Conservation (phyloP, 2,329 filamentous ascomycete genomes). For the Huntiella abstrusa region DNA sequence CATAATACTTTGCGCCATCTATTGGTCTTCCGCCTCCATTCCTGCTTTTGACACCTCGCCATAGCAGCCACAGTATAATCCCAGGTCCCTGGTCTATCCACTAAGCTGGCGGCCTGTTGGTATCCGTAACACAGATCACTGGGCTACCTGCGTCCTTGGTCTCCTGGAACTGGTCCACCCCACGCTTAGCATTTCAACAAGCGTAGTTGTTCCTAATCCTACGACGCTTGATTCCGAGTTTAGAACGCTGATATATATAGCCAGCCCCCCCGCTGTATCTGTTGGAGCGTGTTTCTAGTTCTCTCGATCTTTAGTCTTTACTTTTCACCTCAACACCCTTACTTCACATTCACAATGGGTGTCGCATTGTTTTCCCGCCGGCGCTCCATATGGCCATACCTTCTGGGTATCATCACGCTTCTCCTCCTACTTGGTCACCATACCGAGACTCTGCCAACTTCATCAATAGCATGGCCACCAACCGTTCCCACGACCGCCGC, state of each 20-base stretch:
- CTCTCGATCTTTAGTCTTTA: background rate
- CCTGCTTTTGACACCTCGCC: too few species aligned
- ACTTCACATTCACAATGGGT: background rate
- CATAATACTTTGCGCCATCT: too few species aligned
- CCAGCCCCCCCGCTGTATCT: background rate
- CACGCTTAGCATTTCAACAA: too few species aligned
- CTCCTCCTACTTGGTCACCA: slow-evolving; percentile 6
- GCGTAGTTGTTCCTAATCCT: too few species aligned
- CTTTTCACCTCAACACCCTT: background rate
- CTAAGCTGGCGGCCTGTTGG: too few species aligned
- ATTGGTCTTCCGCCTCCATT: too few species aligned
- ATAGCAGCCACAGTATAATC: too few species aligned
- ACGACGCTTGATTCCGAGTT: background rate
- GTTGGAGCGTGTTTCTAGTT: background rate
- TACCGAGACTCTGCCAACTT: slow-evolving; percentile 3
- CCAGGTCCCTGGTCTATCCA: too few species aligned
- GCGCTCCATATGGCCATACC: slow-evolving; percentile 6
- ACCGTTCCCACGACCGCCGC: background rate
- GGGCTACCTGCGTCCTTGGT: too few species aligned
- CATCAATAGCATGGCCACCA: slow-evolving; percentile 1
- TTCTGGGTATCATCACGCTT: background rate
- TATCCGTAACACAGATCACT: too few species aligned
- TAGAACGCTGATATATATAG: background rate
- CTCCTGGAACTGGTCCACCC: background rate
- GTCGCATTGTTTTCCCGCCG: slow-evolving; percentile 8